phyloP scores from a whole-genome alignment of 2,329 filamentous ascomycete genomes.

The Exophiala xenobiotica region DNA sequence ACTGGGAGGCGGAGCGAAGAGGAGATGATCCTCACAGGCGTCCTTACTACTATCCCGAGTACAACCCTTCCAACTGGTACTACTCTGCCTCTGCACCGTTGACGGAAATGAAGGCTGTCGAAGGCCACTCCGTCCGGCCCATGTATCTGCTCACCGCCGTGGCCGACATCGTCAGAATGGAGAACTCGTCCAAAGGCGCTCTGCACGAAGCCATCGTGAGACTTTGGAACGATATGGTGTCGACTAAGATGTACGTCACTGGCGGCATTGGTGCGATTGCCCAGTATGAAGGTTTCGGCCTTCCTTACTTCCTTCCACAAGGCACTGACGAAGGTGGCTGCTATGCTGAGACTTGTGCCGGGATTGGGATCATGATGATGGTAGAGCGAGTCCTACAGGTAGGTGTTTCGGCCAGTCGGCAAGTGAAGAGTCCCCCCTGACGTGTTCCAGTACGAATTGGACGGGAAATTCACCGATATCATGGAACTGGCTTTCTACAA shows the following conservation, averaged over 20 bases:
- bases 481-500: constrained; percentile 64
- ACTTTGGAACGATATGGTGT: constrained; percentile 61
- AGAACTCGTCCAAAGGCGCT: constrained; percentile 1
- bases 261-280: constrained; percentile 59
- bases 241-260: constrained; percentile 63
- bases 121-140: constrained; percentile 61
- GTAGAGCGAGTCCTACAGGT: constrained; percentile 52
- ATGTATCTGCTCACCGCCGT: constrained; percentile 62
- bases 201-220: constrained; percentile 45
- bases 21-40: constrained; percentile 52
- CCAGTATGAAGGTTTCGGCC: constrained; percentile 62
- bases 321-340: constrained; percentile 61
- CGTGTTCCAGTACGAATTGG: constrained; percentile 47
- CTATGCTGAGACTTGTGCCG: constrained; percentile 62
- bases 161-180: no score
- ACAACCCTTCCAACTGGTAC: constrained; percentile 45
- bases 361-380: constrained; percentile 61
- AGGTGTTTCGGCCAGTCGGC: background rate
- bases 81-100: constrained; percentile 59
- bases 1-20: constrained; percentile 53
- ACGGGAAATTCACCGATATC: constrained; percentile 56
- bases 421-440: background rate
- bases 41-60: constrained; percentile 41
- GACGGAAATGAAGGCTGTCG: constrained; percentile 52
- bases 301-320: constrained; percentile 60